Evolutionary conservation across 768 basidiomycete species (phyloP).

Genomic region (Psilocybe azurescens): DNA sequence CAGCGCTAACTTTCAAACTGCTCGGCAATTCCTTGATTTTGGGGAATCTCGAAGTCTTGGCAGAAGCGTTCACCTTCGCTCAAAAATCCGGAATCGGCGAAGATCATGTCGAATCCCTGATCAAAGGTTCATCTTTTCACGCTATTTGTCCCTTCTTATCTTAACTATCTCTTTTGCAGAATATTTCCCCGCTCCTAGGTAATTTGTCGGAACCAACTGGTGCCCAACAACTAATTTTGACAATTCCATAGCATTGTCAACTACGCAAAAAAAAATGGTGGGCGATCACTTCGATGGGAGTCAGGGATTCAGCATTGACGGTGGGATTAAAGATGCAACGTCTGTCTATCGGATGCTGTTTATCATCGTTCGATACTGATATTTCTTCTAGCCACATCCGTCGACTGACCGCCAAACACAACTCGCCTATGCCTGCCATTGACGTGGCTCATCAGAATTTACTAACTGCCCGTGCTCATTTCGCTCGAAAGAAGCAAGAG

Average conservation of each 20-base stretch:
- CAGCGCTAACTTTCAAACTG: slow-evolving; percentile 76
- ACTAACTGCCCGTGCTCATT: slow-evolving; percentile 78
- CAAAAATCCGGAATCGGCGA: slow-evolving; percentile 84
- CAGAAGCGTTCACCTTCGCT: slow-evolving; percentile 84
- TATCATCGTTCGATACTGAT: slow-evolving; percentile 18
- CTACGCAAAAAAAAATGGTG: slow-evolving; percentile 25
- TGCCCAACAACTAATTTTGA: neutral
- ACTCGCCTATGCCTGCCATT: slow-evolving; percentile 73
- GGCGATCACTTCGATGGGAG: slow-evolving; percentile 77
- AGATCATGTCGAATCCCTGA: slow-evolving; percentile 55
- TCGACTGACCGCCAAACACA: slow-evolving; percentile 64
- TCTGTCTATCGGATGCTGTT: slow-evolving; percentile 24
- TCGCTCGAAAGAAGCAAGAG: slow-evolving; percentile 51
- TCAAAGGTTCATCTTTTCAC: slow-evolving; percentile 53
- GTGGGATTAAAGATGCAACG: slow-evolving; percentile 88
- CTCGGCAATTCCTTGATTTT: slow-evolving; percentile 82
- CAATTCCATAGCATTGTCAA: slow-evolving; percentile 15
- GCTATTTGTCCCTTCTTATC: neutral
- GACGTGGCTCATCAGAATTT: slow-evolving; percentile 81
- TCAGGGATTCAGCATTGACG: slow-evolving; percentile 79
- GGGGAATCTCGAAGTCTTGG: slow-evolving; percentile 78
- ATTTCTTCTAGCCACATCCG: slow-evolving; percentile 62
- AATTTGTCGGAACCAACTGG: slow-evolving; percentile 19
- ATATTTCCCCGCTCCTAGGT: slow-evolving; percentile 70
- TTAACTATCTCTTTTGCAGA: slow-evolving; percentile 41